Base-by-base conservation (phyloP, 495 filamentous ascomycete genomes). In the Podospora bellae-mahoneyi region DNA sequence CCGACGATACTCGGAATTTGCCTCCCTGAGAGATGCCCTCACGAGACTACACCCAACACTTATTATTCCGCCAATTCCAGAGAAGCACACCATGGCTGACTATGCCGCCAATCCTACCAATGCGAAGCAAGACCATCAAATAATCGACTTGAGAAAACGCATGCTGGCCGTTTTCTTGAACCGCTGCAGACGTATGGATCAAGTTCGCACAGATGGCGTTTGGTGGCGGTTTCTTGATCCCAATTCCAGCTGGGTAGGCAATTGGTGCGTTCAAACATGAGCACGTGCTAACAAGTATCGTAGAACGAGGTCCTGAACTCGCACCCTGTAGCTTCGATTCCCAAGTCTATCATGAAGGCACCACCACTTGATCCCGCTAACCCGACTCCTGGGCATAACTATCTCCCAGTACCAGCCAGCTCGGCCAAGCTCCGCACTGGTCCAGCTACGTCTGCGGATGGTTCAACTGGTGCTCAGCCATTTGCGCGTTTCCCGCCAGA, bases 191-290 rank as follows among this genome's bases (percentile, higher is more conserved):
- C 84, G 86, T 68, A 97, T 98, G 95, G 91, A 93, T 73, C 92
- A 97, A 67, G 89, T 99, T 53, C 86, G 91, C 32, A 91, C 96
- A 66, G 96, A 98, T 75, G 94, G 93, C 6, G 93, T 98, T 16
- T 96, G 93, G 88, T 97, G 94, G 92, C 91, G 92, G 69, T 99
- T 99, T 74, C 83, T 99, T 13, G 95, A 99, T 74, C 94, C 95
- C 4, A 97, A 99, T 77, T 92, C 94, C 20, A 99, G 95, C 89
- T 99, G 95, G 95, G 94, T 97, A 85, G 53, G 84, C 79, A 32
- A 4, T n/a, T 20, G 19, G 16, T 6, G 56, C 27, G 65, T 32
- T 10, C 19, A 19, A 32, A 16, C 9, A 20, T 10, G 44, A 7
- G 10, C 60, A 55, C 58, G 55, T 61, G 66, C 79, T 84, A 75